Evolutionary conservation across 1,139 yeast genomes (phyloP), one percentile per base, ranked within the genome.

Genomic region (Yamadazyma taylorii): DNA sequence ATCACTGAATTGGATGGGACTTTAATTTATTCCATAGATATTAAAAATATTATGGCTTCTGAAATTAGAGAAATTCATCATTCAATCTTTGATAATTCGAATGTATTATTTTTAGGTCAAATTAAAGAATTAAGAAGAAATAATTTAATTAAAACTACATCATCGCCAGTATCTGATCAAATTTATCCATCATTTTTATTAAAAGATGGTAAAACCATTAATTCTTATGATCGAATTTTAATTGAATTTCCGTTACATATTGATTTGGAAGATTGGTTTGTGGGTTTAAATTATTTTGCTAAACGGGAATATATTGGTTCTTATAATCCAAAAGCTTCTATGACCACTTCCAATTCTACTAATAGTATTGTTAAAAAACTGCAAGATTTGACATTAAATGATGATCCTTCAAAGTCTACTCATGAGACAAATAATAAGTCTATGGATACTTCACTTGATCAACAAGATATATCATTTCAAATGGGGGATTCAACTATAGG

Each of bases 181-280:
- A 39, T 38, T n/a, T 43, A 40, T 30, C 41, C 55, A 3, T 47
- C 55, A 35, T 66, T 63, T 47, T 55, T 69, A 24, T 43, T 56
- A 2, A 54, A 61, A 35, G 75, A 69, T 22, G 69, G 67, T 31
- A 64, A 64, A 39, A 43, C 55, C 2, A 52, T 63, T 13, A 56
- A 58, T 13, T 65, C 56, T 33, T 61, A 62, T 42, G 68, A 75
- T 40, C 51, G 77, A 28, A 63, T 82, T 2, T 60, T 81, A 24
- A 66, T 85, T 35, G 80, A 79, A 48, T 86, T 87, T 47, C 83
- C 85, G 1, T 64, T 81, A 29, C 79, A 79, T 47, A 78, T 80
- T 24, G 95, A 86, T 56, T 69, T 83, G 37, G 94, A 84, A 49
- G 94, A 85, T 56, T 88, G 96, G 96, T 73, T 79, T 48, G 85